Conservation (phyloP, 495 filamentous ascomycete species). For the Astrothelium macrocarpum region DNA sequence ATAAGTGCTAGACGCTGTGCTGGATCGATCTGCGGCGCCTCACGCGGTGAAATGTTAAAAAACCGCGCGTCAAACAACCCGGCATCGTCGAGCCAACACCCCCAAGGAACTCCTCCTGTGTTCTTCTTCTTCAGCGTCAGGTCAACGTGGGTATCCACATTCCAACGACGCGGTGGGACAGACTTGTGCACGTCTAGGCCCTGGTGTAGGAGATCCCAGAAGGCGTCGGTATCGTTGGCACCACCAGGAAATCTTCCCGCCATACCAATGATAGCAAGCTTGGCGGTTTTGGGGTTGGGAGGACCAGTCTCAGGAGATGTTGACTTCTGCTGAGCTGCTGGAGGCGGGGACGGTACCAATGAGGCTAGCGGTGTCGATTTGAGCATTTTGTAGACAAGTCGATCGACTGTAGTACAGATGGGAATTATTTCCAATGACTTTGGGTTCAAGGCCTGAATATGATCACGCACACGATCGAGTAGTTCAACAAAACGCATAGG, state of each 20-base stretch:
- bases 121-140: conserved; percentile 29
- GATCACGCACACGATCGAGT: too few relatives aligned
- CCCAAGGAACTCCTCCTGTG: background rate
- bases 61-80: conserved; percentile 30
- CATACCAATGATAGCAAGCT: conserved; percentile 38
- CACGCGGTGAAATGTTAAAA: conserved; percentile 33
- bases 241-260: conserved; percentile 33
- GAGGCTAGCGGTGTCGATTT: too few relatives aligned
- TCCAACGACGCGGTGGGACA: conserved; percentile 38
- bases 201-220: conserved; percentile 36
- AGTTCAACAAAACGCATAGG: too few relatives aligned
- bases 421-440: too few relatives aligned
- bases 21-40: conserved; percentile 25
- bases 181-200: conserved; percentile 32
- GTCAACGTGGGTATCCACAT: conserved; percentile 37
- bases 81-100: conserved; percentile 10
- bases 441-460: too few relatives aligned
- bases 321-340: background rate
- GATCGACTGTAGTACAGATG: too few relatives aligned
- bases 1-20: conserved; percentile 30
- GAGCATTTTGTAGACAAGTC: too few relatives aligned
- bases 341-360: too few relatives aligned
- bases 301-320: background rate
- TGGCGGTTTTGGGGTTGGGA: too few relatives aligned
- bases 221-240: conserved; percentile 27